Base-by-base conservation (phyloP, 1,284 basidiomycete species). In the Leccinum pallidistipes region DNA sequence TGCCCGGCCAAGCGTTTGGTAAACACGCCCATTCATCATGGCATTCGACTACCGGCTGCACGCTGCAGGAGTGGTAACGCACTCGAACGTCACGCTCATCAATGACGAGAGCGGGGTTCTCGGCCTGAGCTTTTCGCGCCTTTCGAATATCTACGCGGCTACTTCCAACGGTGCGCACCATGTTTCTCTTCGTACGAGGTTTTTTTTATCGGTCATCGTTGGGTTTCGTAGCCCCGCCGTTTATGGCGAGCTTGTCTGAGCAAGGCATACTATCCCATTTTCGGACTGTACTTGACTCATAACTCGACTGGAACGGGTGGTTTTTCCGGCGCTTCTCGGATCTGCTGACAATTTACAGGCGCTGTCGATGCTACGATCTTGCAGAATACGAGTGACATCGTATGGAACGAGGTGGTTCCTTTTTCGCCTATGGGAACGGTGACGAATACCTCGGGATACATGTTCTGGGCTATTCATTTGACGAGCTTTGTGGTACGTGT, bases 391-490 rank as follows among this genome's bases (percentile, higher is more conserved):
- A 85, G 79, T 60, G 66, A 79, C 12, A 86, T 92, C 40, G 80
- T 80, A 53, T 92, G 90, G 90, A 87, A 87, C 64, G 81, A 84
- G 56, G 88, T 92, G 2, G 83, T 86, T 16, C 83, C 90, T 10
- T 92, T 92, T 69, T 79, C 85, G 31, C 90, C 90, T 3, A 78
- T 88, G 60, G 79, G 77, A 4, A 71, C 75, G 2, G 81, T 84
- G 62, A 81, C 76, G 62, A 87, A 86, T 65, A 71, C 78, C 14
- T 86, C 90, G 0, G 88, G 86, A 65, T 95, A 95, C 69, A 79
- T 95, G 34, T 88, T 90, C 64, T 96, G 94, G 94, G 83, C 86
- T 0, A 83, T 94, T 56, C 83, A 84, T 5, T 74, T 96, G 45
- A 74, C 80, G 1, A 76, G 77, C 29, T 79, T 94, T 55, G 80